Base-by-base conservation (phyloP, 108 stramenopile genomes). In the Fragilaria radians region DNA sequence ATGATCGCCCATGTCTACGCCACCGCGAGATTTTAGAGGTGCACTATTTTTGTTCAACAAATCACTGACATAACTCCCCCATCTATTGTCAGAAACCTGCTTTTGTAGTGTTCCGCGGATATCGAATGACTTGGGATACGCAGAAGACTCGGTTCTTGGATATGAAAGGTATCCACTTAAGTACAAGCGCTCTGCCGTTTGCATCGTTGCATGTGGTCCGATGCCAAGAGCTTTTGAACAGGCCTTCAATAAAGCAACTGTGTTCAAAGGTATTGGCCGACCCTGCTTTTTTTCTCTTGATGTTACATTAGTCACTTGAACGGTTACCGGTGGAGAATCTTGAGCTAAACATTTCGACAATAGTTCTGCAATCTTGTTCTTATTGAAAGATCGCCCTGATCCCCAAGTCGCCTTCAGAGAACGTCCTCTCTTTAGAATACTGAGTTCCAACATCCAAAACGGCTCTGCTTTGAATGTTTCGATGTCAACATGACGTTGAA, bases 401-500 rank as follows among this genome's bases (percentile, higher is more conserved):
- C 79, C 80, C 86, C 88, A 91, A 24, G 61, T 28, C 1, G 85
- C 89, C 34, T 77, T 57, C 65, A 86, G 76, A 62, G 74, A 72
- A 5, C 87, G 61, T 26, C 88, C 94, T 31, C 84, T 47, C 60
- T 89, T 88, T 63, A 87, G 60, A 23, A 95, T 60, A 42, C 74
- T 82, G 52, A 88, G 61, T 32, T 89, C 86, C 57, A 93, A 58
- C 2, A 74, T 54, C 87, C 96, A 96, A 73, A 78, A 93, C 31
- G 89, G 85, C 67, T 95, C 91, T 24, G 94, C 78, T 52, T 86
- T 78, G 74, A 98, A 98, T n/a, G 89, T 86, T 66, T 90, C 85
- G 45, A 96, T 96, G 42, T 92, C 83, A 55, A 93, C 69, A 59
- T 95, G 87, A n/a, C 97, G 81, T 50, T 94, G 88, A 1, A 96